Base-by-base conservation (phyloP, 495 filamentous ascomycete genomes). In the Penicillium manginii region DNA sequence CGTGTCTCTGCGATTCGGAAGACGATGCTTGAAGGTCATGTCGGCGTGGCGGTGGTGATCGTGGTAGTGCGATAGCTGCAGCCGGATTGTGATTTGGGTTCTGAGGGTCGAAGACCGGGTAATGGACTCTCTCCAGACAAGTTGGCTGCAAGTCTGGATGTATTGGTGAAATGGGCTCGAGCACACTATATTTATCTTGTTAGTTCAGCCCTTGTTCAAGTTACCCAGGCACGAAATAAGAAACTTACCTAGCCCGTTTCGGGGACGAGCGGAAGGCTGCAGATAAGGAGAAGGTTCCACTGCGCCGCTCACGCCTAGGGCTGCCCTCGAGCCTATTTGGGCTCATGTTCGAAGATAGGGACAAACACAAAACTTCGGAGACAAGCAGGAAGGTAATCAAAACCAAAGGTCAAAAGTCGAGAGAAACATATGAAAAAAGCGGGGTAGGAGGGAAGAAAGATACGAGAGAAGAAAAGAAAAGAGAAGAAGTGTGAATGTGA, bases 21-120 rank as follows among this genome's bases (percentile, higher is more conserved):
- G 61, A 45, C 21, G 64, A 59, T 15, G 52, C 53, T 1, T 51
- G 53, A 45, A 59, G 55, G 0, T 57, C 60, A 21, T 58, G 55
- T 12, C 57, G 52, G 9, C 51, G 21, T 52, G 57, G 7, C 19
- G 40, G 15, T 43, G 40, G 40, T 8, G 40, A 43, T 19, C 8
- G 40, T 19, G 8, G 40, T 18, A 17, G 17, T 2, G 40, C 17
- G 17, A 17, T 3, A 17, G 40, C 40, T 43, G 32, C 18, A 8
- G 64, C 21, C 19, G 75, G 72, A 32, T 74, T 77, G 39, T 78
- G 75, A 21, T 69, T 60, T 55, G 71, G 73, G 32, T 77, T 65
- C 23, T 57, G 57, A 19, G 73, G 70, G 49, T 77, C 61, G 49
- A 72, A 78, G 10, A 78, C 52, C 1, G 75, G 75, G 52, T 77